Evolutionary conservation across 176 grass and related monocot genomes (phyloP).

Genomic region (Zoysia pacifica): DNA sequence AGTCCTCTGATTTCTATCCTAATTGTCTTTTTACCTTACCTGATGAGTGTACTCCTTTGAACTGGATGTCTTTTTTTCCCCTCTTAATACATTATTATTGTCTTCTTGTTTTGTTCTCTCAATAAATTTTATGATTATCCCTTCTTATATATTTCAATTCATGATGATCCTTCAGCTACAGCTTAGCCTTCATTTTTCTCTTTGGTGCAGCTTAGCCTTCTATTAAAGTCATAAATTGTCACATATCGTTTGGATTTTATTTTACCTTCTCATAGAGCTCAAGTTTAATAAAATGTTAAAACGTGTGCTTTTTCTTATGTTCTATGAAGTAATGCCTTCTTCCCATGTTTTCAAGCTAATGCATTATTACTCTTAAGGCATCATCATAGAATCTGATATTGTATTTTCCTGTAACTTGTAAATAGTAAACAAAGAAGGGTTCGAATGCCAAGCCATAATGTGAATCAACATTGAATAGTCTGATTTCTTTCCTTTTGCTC

Average conservation of each 20-base stretch:
- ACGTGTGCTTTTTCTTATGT: background rate
- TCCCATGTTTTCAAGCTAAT: background rate
- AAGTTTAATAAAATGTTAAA: background rate
- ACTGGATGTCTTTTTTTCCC: background rate
- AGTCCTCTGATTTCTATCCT: background rate
- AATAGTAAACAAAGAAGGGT: background rate
- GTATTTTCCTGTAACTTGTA: background rate
- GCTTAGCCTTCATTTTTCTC: background rate
- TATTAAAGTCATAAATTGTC: background rate
- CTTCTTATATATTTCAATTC: conserved; percentile 4
- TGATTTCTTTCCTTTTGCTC: conserved; percentile 37
- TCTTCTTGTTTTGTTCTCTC: background rate
- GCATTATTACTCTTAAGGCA: background rate
- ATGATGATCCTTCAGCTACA: conserved; percentile 1
- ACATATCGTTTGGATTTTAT: background rate
- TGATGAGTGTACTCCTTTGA: background rate
- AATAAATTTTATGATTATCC: background rate
- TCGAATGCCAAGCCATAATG: background rate
- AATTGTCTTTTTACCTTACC: background rate
- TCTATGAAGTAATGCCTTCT: background rate
- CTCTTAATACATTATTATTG: background rate
- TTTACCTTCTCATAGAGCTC: background rate
- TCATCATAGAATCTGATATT: background rate
- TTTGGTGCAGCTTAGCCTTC: background rate
- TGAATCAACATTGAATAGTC: conserved; percentile 13